phyloP scores from a whole-genome alignment of 2,329 filamentous ascomycete species.

The Diaporthe ilicicola region DNA sequence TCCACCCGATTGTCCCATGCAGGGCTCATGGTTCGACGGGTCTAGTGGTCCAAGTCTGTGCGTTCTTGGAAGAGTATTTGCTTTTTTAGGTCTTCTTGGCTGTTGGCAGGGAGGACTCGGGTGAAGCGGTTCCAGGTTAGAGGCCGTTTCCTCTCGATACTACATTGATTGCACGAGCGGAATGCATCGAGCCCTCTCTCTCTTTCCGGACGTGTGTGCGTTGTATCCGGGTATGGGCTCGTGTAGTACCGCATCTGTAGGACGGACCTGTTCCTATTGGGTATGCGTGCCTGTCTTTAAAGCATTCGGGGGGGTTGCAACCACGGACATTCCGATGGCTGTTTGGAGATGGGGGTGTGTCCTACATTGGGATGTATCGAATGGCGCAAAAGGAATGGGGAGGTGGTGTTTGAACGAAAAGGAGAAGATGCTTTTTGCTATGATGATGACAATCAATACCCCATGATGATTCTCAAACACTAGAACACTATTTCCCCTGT shows the following conservation, averaged over 20 bases:
- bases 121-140: neutral
- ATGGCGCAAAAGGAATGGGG: too few species aligned
- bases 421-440: neutral
- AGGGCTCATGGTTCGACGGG: neutral
- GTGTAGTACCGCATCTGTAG: neutral
- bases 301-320: neutral
- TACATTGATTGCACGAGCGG: neutral
- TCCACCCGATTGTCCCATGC: neutral
- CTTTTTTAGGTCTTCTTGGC: conserved; percentile 1
- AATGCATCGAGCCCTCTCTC: neutral
- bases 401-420: neutral
- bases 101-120: neutral
- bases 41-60: neutral
- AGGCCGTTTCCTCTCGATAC: neutral
- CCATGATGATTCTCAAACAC: too few species aligned
- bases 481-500: too few species aligned
- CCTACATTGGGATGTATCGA: neutral
- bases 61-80: neutral
- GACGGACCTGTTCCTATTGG: conserved; percentile 11
- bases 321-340: too few species aligned
- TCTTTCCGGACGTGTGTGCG: neutral
- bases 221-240: neutral
- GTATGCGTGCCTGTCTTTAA: too few species aligned
- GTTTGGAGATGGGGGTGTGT: neutral
- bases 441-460: neutral